phyloP scores from a whole-genome alignment of 225 moss, liverwort and hornwort species.

The Bryoerythrophyllum caledonicum region DNA sequence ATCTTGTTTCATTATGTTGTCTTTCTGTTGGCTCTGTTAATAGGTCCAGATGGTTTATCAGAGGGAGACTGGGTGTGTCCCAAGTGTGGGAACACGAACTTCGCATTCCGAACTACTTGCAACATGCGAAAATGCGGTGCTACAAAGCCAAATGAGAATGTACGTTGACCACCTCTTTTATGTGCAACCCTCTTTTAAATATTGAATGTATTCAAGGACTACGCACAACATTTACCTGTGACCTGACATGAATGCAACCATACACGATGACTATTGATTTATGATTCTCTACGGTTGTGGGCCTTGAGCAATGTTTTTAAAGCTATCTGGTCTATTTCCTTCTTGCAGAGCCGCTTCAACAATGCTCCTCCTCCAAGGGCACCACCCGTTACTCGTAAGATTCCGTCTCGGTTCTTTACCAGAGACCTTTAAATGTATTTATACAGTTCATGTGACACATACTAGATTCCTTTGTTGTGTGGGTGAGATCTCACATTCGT shows the following conservation, averaged over 20 bases:
- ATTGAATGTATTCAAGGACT: too few species aligned
- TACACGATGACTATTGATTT: too few species aligned
- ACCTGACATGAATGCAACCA: too few species aligned
- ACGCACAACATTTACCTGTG: too few species aligned
- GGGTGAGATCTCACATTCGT: too few species aligned
- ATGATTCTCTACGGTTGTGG: too few species aligned
- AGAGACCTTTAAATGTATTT: too few species aligned
- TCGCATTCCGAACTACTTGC: constrained; percentile 96
- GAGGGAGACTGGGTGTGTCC: constrained; percentile 99
- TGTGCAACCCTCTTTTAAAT: too few species aligned
- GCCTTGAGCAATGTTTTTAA: too few species aligned
- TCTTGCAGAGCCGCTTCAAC: constrained; percentile 56
- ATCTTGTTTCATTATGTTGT: too few species aligned
- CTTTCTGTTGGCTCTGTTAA: too few species aligned
- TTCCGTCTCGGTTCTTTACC: neutral
- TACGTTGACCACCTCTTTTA: constrained; percentile 26
- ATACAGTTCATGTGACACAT: neutral
- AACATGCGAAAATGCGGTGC: constrained; percentile 99
- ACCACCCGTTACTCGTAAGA: constrained; percentile 82
- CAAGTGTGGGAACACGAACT: constrained; percentile 98
- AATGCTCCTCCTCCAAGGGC: constrained; percentile 84
- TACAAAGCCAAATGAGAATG: constrained; percentile 89
- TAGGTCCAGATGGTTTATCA: constrained; percentile 98
- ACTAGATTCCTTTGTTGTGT: too few species aligned
- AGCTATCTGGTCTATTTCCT: neutral